A percentile compares a stretch with the other conserved stretches of the same genome.
These are phyloP conservation scores for Aspergillaceae sp. DNA, from an alignment of 2,329 filamentous ascomycete species.

Conservation along the genomic window DNA sequence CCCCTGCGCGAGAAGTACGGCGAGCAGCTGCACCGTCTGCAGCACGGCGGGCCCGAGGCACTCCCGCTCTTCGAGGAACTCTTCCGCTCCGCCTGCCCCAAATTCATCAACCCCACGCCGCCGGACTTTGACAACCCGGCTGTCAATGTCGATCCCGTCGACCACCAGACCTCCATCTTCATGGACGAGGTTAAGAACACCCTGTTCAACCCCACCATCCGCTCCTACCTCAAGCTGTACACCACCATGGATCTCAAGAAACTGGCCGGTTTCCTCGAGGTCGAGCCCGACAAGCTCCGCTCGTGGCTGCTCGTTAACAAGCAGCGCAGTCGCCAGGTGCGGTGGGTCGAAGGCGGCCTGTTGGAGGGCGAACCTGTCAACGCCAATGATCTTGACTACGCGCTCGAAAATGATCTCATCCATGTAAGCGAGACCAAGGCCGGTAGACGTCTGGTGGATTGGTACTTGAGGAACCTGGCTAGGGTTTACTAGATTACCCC, in stretches of 20 bases:
- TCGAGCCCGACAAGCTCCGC: slow-evolving; percentile 90
- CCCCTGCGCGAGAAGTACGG: slow-evolving; percentile 98
- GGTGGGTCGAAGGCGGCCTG: slow-evolving; percentile 84
- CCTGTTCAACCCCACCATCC: slow-evolving; percentile 94
- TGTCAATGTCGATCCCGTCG: slow-evolving; percentile 90
- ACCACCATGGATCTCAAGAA: slow-evolving; percentile 99
- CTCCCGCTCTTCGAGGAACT: slow-evolving; percentile 97
- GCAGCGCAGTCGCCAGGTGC: slow-evolving; percentile 92
- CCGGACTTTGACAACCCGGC: slow-evolving; percentile 97
- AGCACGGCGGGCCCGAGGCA: slow-evolving; percentile 89
- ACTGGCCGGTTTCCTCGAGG: slow-evolving; percentile 92
- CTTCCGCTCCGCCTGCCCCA: slow-evolving; percentile 95
- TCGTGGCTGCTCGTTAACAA: slow-evolving; percentile 95
- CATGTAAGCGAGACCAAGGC: slow-evolving; percentile 99
- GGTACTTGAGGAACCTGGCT: slow-evolving; percentile 95
- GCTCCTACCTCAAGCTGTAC: slow-evolving; percentile 97
- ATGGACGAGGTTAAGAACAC: slow-evolving; percentile 99
- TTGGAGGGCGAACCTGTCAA: slow-evolving; percentile 89
- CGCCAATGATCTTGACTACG: slow-evolving; percentile 93
- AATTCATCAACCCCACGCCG: slow-evolving; percentile 96
- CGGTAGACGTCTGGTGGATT: slow-evolving; percentile 91
- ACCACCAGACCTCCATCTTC: slow-evolving; percentile 95
- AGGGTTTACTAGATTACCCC: slow-evolving; percentile 65
- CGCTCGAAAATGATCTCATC: slow-evolving; percentile 91
- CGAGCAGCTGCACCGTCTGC: slow-evolving; percentile 92